Evolutionary conservation across 805 yeast species (phyloP).

Genomic region (Metschnikowia proteae): DNA sequence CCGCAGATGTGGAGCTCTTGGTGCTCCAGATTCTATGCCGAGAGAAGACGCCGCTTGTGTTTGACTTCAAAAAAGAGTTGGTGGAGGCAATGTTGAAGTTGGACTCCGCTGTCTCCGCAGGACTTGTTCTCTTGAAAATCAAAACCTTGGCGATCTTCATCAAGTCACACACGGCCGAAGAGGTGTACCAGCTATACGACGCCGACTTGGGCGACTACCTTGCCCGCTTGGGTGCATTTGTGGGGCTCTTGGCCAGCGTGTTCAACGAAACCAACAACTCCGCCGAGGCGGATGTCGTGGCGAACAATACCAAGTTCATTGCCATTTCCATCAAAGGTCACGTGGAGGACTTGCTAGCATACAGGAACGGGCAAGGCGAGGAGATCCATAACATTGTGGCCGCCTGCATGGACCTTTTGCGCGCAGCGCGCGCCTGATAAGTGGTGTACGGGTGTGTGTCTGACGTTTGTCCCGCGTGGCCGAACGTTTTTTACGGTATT

Average conservation of each 20-base stretch:
- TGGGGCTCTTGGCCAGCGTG: slow-evolving; percentile 12
- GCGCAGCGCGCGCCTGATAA: not conserved
- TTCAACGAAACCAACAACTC: not conserved
- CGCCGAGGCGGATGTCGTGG: slow-evolving; percentile 16
- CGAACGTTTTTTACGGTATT: not conserved
- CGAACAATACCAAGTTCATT: slow-evolving; percentile 32
- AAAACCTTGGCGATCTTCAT: slow-evolving; percentile 14
- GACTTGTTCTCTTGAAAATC: slow-evolving; percentile 11
- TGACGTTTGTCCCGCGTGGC: not conserved
- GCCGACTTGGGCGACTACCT: slow-evolving; percentile 8
- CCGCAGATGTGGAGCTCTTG: slow-evolving; percentile 22
- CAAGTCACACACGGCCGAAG: slow-evolving; percentile 4
- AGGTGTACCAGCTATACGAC: slow-evolving; percentile 7
- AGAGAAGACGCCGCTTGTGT: slow-evolving; percentile 2
- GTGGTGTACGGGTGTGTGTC: not conserved
- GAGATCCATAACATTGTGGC: not conserved
- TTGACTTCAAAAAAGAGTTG: slow-evolving; percentile 6
- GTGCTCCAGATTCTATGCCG: slow-evolving; percentile 19
- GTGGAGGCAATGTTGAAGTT: slow-evolving; percentile 5
- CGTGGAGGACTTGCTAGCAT: slow-evolving; percentile 1
- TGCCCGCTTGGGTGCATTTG: slow-evolving; percentile 10
- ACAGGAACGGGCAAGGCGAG: not conserved
- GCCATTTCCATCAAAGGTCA: slow-evolving; percentile 18
- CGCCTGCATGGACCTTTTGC: not conserved
- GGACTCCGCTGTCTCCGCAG: slow-evolving; percentile 9